Conservation (phyloP, 1,284 basidiomycete genomes). For the Farysia itapuensis region DNA sequence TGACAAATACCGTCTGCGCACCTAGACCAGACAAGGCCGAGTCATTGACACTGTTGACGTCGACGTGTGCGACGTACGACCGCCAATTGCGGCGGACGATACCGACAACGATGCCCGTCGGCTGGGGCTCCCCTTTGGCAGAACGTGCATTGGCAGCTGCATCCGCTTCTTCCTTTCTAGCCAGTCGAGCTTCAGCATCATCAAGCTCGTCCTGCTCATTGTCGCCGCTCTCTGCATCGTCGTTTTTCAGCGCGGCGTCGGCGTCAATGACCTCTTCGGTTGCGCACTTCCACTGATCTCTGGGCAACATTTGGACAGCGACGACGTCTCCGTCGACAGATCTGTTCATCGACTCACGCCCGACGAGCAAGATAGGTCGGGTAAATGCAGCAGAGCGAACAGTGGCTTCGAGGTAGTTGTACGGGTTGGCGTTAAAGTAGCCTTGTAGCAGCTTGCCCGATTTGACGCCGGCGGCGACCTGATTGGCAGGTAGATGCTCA, state of each 20-base stretch:
- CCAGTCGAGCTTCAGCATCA: conserved; percentile 34
- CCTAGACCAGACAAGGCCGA: conserved; percentile 76
- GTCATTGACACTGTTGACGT: conserved; percentile 76
- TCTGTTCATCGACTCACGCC: conserved; percentile 92
- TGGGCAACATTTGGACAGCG: conserved; percentile 82
- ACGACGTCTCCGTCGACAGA: conserved; percentile 92
- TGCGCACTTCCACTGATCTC: conserved; percentile 89
- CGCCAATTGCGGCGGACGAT: conserved; percentile 94
- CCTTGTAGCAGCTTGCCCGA: conserved; percentile 83
- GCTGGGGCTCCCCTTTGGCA: conserved; percentile 69
- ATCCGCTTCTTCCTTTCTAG: conserved; percentile 47
- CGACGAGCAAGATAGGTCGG: conserved; percentile 81
- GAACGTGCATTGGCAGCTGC: conserved; percentile 60
- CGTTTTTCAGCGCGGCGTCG: conserved; percentile 78
- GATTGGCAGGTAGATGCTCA: conserved; percentile 78
- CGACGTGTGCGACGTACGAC: conserved; percentile 89
- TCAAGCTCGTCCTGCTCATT: conserved; percentile 63
- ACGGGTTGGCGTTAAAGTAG: conserved; percentile 90
- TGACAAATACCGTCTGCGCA: conserved; percentile 90
- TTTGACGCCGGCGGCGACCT: conserved; percentile 80
- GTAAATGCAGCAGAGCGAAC: conserved; percentile 74
- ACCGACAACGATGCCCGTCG: conserved; percentile 88
- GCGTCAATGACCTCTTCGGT: conserved; percentile 85
- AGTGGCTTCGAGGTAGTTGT: conserved; percentile 89
- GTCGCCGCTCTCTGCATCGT: conserved; percentile 71